These are phyloP conservation scores for Mycena rebaudengoi DNA, from an alignment of 768 basidiomycete species.

Conservation along the genomic window DNA sequence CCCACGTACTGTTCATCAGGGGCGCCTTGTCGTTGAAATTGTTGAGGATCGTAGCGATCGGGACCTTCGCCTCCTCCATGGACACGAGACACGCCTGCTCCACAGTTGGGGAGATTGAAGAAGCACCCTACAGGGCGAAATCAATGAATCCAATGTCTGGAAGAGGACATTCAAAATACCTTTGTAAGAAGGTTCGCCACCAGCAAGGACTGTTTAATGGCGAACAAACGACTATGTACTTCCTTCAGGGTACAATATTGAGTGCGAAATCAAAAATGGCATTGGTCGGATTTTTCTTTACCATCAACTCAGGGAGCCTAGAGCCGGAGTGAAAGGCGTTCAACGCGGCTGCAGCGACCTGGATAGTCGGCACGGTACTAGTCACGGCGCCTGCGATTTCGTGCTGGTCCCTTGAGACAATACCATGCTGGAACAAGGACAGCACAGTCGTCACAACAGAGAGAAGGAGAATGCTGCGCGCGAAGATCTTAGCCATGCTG, in stretches of 20 bases:
- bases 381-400: not conserved
- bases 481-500: too few species aligned
- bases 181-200: not conserved
- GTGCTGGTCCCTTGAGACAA: not conserved
- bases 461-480: too few species aligned
- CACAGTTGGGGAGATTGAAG: too few species aligned
- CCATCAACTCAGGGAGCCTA: not conserved
- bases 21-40: too few species aligned
- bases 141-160: not conserved
- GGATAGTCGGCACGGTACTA: not conserved
- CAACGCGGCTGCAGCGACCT: not conserved
- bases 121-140: not conserved
- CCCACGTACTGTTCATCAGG: too few species aligned
- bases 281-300: not conserved
- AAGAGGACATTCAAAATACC: not conserved
- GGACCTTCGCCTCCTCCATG: too few species aligned
- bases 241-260: too few species aligned
- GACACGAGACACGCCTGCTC: too few species aligned
- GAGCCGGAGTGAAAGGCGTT: not conserved
- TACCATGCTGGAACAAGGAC: not conserved
- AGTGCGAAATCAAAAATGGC: not conserved
- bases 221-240: too few species aligned
- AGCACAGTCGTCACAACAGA: too few species aligned
- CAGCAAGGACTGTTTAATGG: not conserved
- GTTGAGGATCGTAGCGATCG: too few species aligned